Evolutionary conservation across 495 filamentous ascomycete genomes (phyloP), one percentile per base, ranked within the genome.

Genomic region (Aspergillus diversus): DNA sequence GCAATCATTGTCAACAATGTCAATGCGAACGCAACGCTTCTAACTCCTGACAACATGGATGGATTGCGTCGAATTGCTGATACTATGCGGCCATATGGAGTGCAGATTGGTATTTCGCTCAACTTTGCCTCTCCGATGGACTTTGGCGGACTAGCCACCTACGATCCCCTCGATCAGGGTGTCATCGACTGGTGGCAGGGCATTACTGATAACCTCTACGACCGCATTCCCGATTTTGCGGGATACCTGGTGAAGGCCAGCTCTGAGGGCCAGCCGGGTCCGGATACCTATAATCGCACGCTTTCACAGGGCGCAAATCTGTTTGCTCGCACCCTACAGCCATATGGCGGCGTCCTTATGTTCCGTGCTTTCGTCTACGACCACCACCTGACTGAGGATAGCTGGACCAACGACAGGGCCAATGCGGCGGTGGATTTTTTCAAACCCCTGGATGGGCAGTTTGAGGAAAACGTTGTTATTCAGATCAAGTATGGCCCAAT

Each of bases 281-380:
- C 89, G 1, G 63, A 87, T 50, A 87, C 84, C 4, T 90, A 90
- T 72, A 87, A 87, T 65, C 84, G 89, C 49, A 92, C 89, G 0
- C 79, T 92, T 4, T 79, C 88, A 3, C 77, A 91, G 32, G 89
- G 86, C 7, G 89, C 88, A 15, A 92, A 92, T 65, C 69, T 92
- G 46, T 90, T 92, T 63, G 89, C 87, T 8, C 79, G 74, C 48
- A 80, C 87, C 0, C 67, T 87, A 1, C 71, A 86, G 60, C 85
- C 84, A 0, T 73, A 90, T 65, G 85, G 84, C n/a, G 89, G 88
- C 39, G 77, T 90, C 53, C 79, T 90, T 53, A 85, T 92, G 81
- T 92, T 87, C 78, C 85, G 89, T 5, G 87, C 88, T 6, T 92
- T 92, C 62, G 88, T 92, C 5, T 92, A 92, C 72, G 81, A 92